Evolutionary conservation across 441 rosid genomes (phyloP).

Genomic region (Hura crepitans): DNA sequence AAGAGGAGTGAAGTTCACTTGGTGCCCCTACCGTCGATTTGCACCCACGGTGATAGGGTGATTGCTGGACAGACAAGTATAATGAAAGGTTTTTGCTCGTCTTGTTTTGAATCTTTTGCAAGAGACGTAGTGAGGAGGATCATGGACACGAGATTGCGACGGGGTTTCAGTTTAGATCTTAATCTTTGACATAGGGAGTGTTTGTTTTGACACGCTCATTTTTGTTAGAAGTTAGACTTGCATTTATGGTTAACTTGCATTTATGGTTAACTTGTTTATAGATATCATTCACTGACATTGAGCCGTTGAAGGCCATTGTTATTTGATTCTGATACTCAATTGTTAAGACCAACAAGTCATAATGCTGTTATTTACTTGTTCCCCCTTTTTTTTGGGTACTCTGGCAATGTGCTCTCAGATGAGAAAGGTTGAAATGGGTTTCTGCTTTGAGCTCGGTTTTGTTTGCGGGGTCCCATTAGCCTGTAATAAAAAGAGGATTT

Average conservation of each 20-base stretch:
- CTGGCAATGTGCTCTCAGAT: background rate
- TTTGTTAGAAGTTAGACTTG: conserved; percentile 39
- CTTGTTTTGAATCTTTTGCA: conserved; percentile 82
- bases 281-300: conserved; percentile 34
- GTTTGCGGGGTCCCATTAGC: no score
- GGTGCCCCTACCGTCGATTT: conserved; percentile 47
- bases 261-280: conserved; percentile 39
- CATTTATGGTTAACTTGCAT: conserved; percentile 34
- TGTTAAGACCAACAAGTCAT: conserved; percentile 24
- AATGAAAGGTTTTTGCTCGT: conserved; percentile 75
- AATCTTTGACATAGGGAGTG: conserved; percentile 19
- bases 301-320: conserved; percentile 37
- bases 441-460: background rate
- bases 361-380: conserved; percentile 16
- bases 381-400: background rate
- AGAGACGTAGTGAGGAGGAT: conserved; percentile 78
- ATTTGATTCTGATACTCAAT: conserved; percentile 24
- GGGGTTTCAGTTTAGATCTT: conserved; percentile 80
- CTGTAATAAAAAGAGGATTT: no score
- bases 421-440: background rate
- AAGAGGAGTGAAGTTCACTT: conserved; percentile 55
- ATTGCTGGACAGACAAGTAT: conserved; percentile 55
- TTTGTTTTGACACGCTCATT: conserved; percentile 13
- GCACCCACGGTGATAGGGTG: conserved; percentile 52
- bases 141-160: conserved; percentile 66